These are phyloP conservation scores for Erysimum cheiri DNA, from an alignment of 441 rosid genomes.

Conservation along the genomic window DNA sequence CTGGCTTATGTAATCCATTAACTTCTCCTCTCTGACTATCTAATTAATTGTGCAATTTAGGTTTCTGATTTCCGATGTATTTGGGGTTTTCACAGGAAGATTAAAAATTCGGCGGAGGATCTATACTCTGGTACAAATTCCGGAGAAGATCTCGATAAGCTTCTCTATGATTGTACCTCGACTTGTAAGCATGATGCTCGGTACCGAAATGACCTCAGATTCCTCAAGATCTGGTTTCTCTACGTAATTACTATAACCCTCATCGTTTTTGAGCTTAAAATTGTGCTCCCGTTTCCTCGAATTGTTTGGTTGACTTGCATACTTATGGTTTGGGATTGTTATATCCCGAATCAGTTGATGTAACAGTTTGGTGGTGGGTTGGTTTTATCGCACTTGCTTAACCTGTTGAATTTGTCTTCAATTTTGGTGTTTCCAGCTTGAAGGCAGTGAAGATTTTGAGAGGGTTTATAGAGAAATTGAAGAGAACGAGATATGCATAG, in stretches of 20 bases:
- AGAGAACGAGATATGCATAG: slow-evolving; percentile 55
- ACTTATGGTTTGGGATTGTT: background rate
- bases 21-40: background rate
- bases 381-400: background rate
- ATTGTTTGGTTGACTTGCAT: background rate
- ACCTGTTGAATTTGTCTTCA: background rate
- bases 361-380: no score
- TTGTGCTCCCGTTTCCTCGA: background rate
- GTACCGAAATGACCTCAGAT: slow-evolving; percentile 76
- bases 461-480: slow-evolving; percentile 62
- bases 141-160: slow-evolving; percentile 50
- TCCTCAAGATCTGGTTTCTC: slow-evolving; percentile 92
- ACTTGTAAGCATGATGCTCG: slow-evolving; percentile 59
- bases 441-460: slow-evolving; percentile 62
- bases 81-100: slow-evolving; percentile 51
- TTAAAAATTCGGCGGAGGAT: slow-evolving; percentile 53
- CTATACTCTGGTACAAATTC: slow-evolving; percentile 45
- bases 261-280: background rate
- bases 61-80: slow-evolving; percentile 1
- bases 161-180: slow-evolving; percentile 57
- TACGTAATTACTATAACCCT: slow-evolving; percentile 53
- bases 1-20: slow-evolving; percentile 62
- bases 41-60: background rate
- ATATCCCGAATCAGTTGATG: slow-evolving; percentile 4
- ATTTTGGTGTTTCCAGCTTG: slow-evolving; percentile 57